Evolutionary conservation across 148 eudicot genomes (phyloP), one percentile per base, ranked within the genome.

Genomic region (Rhododendron vialii): DNA sequence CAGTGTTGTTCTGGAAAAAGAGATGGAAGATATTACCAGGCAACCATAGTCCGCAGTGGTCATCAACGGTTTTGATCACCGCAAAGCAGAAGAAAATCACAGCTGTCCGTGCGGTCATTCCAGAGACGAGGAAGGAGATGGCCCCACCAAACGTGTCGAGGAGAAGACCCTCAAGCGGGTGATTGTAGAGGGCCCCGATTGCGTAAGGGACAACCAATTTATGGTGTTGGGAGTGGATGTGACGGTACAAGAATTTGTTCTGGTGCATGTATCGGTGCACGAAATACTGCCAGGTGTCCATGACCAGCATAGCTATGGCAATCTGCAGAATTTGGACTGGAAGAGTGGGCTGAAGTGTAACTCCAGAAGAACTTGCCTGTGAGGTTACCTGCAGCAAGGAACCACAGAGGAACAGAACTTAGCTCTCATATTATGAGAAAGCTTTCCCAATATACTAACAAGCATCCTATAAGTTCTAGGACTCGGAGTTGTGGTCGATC

Each of bases 251-350:
- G 74, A 89, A 89, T 81, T 90, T 90, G 91, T 92, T 92, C 50
- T 89, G 90, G 90, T 90, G 93, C 93, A 90, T 92, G 87, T 90
- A 92, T 2, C 92, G 86, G 86, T 92, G 92, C 87, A 92, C 90
- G 69, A 92, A 92, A 79, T 92, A 90, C 86, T 89, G 91, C 93
- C 93, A 91, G 14, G 90, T 83, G 83, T 91, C 93, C 93, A 91
- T 89, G 41, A 89, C 92, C 84, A 92, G 83, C 93, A 92, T 92
- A 26, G 93, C 93, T 30, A 89, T 47, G 7, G 69, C 71, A 28
- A 91, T 81, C 87, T 91, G 93, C n/a, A 87, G n/a, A 79, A 87
- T 82, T 86, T 88, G 91, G 53, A 91, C 45, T 22, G 85, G 84
- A 30, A 89, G 22, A 0, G 93, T 84, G 78, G 91, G 93, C 86